Conservation (phyloP, 2,329 filamentous ascomycete genomes). For the Dryadomyces quercivorus region DNA sequence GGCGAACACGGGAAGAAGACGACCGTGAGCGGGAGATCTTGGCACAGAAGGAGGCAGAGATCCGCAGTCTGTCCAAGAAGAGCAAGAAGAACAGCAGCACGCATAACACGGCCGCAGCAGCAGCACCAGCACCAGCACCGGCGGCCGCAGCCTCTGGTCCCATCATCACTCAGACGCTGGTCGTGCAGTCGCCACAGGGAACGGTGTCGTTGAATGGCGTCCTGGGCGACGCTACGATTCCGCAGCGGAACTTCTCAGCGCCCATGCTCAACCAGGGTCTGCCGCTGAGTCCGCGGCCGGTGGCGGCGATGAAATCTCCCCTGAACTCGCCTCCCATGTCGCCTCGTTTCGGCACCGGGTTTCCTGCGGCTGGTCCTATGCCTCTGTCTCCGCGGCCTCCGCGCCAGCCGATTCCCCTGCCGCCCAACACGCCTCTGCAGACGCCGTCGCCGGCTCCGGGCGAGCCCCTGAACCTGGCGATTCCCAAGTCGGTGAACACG, state of each 20-base stretch:
- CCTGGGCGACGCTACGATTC: slow-evolving; percentile 16
- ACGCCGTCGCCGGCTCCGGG: slow-evolving; percentile 34
- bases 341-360: slow-evolving; percentile 34
- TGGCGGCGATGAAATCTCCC: slow-evolving; percentile 33
- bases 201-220: slow-evolving; percentile 41
- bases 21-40: slow-evolving; percentile 63
- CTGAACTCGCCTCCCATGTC: slow-evolving; percentile 58
- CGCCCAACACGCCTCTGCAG: slow-evolving; percentile 54
- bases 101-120: slow-evolving; percentile 21
- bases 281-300: slow-evolving; percentile 47
- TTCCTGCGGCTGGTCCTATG: slow-evolving; percentile 5
- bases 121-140: not conserved
- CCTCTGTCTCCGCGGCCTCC: slow-evolving; percentile 59
- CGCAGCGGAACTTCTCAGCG: slow-evolving; percentile 17
- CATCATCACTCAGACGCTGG: slow-evolving; percentile 20
- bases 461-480: slow-evolving; percentile 22
- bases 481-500: slow-evolving; percentile 28
- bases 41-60: slow-evolving; percentile 55
- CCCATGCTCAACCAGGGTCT: slow-evolving; percentile 47
- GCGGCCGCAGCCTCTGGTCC: slow-evolving; percentile 23
- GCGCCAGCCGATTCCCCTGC: slow-evolving; percentile 60
- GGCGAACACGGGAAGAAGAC: slow-evolving; percentile 80
- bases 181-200: slow-evolving; percentile 6
- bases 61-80: slow-evolving; percentile 63
- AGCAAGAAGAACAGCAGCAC: slow-evolving; percentile 44